Percentiles rank a stretch among this genome's conserved stretches.
Evolutionary conservation across 108 stramenopile species (phyloP).

Genomic region (Aureococcus anophagefferens): DNA sequence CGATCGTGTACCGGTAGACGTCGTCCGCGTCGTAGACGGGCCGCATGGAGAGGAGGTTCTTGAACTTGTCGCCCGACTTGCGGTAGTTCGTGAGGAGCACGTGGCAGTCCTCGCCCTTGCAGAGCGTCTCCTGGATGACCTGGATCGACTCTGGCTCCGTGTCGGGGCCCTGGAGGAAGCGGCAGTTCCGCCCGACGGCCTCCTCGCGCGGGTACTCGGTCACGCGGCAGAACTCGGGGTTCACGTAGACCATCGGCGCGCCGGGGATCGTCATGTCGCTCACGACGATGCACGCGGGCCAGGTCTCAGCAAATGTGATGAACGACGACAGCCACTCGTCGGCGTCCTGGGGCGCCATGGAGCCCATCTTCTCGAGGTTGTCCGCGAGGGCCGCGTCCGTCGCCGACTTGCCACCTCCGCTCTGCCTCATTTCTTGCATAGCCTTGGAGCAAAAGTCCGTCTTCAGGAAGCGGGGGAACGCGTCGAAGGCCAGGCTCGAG

Average conservation of each 20-base stretch:
- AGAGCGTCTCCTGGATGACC: no score
- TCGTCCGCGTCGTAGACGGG: slow-evolving; percentile 29
- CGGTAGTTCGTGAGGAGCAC: no score
- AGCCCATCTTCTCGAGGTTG: not conserved
- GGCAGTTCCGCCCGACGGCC: slow-evolving; percentile 89
- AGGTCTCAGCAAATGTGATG: slow-evolving; percentile 30
- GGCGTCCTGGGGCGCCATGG: slow-evolving; percentile 27
- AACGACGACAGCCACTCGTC: slow-evolving; percentile 38
- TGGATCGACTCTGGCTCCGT: no score
- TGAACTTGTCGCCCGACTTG: no score
- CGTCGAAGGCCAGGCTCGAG: slow-evolving; percentile 30
- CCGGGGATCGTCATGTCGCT: slow-evolving; percentile 64
- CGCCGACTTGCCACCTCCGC: no score
- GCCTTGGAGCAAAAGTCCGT: slow-evolving; percentile 18
- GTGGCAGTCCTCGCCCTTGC: no score
- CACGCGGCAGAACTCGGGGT: slow-evolving; percentile 74
- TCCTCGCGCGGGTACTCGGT: slow-evolving; percentile 85
- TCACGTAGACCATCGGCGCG: slow-evolving; percentile 89
- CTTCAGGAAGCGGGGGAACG: slow-evolving; percentile 34
- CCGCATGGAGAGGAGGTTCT: slow-evolving; percentile 38
- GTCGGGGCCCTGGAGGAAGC: no score
- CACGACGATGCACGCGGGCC: slow-evolving; percentile 35
- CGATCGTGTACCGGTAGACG: slow-evolving; percentile 35
- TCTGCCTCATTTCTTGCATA: no score
- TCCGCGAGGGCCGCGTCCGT: no score